Percentiles rank a stretch among this genome's conserved stretches.
Evolutionary conservation across 768 basidiomycete genomes (phyloP).

Genomic region (Pisolithus marmoratus): DNA sequence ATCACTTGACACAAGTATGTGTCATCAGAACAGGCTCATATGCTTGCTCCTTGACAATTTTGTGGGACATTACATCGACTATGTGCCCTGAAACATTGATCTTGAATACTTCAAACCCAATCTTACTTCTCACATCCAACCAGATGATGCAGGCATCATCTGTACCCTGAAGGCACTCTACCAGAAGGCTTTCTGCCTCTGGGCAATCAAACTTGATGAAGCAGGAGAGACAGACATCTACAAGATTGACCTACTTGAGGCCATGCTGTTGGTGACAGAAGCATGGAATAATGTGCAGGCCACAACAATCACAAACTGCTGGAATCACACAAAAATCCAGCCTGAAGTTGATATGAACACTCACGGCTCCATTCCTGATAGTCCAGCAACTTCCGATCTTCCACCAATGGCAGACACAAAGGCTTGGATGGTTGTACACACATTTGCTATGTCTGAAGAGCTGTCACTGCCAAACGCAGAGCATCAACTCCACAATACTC

Average conservation of each 20-base stretch:
- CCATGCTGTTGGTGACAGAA: background rate
- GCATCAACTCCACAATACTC: too few relatives aligned
- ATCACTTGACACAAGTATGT: conserved; percentile 13
- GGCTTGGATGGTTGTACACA: too few relatives aligned
- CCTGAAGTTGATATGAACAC: too few relatives aligned
- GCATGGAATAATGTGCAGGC: background rate
- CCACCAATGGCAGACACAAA: too few relatives aligned
- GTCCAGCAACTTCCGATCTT: too few relatives aligned
- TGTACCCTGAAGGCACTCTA: conserved; percentile 33
- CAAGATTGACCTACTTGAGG: conserved; percentile 6
- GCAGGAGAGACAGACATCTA: conserved; percentile 1
- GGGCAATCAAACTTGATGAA: conserved; percentile 1
- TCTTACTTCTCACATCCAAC: conserved; percentile 34
- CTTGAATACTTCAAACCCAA: conserved; percentile 18
- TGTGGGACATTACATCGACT: background rate
- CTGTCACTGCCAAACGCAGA: too few relatives aligned
- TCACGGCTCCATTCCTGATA: too few relatives aligned
- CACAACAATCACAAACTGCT: background rate
- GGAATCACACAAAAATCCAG: background rate
- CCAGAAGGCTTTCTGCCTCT: conserved; percentile 8
- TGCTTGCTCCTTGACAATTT: background rate
- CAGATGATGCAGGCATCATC: conserved; percentile 10
- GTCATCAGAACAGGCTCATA: conserved; percentile 4
- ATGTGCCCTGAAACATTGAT: background rate
- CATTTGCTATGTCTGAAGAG: too few relatives aligned